Conservation (phyloP, 139 green algal genomes). For the Trebouxia sp. region DNA sequence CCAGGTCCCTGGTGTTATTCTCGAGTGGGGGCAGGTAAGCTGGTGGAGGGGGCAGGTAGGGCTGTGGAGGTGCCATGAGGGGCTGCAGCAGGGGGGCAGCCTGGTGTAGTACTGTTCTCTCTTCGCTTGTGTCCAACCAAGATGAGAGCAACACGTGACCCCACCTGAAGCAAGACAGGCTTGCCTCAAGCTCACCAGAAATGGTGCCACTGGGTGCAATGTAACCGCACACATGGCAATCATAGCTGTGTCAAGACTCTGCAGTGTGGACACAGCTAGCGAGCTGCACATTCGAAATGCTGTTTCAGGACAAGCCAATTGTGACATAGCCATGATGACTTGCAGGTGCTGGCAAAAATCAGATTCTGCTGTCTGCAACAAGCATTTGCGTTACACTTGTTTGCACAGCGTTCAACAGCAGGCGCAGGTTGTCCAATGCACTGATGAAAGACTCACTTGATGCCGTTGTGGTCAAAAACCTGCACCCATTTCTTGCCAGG, state of each 20-base stretch:
- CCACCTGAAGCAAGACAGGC: slow-evolving; percentile 3
- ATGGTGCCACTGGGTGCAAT: too few relatives aligned
- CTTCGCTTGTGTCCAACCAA: slow-evolving; percentile 11
- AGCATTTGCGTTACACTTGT: too few relatives aligned
- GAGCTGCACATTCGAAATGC: background rate
- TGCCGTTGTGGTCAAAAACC: slow-evolving; percentile 30
- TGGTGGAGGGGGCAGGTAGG: background rate
- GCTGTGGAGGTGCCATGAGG: background rate
- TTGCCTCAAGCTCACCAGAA: too few relatives aligned
- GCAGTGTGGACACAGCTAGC: too few relatives aligned
- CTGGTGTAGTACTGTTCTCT: slow-evolving; percentile 14
- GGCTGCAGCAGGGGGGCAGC: background rate
- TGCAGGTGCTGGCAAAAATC: too few relatives aligned
- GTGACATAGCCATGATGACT: too few relatives aligned
- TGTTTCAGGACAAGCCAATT: too few relatives aligned
- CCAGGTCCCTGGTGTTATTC: slow-evolving; percentile 4
- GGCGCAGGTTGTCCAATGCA: too few relatives aligned
- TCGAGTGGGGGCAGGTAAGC: background rate
- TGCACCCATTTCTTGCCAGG: slow-evolving; percentile 40
- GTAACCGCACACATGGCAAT: too few relatives aligned
- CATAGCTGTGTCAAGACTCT: too few relatives aligned
- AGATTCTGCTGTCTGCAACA: too few relatives aligned
- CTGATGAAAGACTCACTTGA: background rate
- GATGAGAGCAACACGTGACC: slow-evolving; percentile 35
- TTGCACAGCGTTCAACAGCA: too few relatives aligned